Evolutionary conservation across 345 rosid species (phyloP).

Genomic region (Salix viminalis): DNA sequence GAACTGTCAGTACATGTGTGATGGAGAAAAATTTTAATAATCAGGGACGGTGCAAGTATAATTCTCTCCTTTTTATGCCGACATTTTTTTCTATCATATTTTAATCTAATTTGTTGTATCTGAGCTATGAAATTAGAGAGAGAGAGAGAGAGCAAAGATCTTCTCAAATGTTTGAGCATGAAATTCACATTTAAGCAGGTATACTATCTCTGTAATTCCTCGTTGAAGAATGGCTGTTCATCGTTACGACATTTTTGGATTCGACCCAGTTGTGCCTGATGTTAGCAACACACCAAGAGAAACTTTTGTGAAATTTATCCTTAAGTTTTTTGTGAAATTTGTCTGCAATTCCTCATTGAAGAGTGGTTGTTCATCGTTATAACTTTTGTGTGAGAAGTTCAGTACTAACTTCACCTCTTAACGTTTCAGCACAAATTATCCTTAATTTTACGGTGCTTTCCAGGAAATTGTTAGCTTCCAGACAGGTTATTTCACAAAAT

Average conservation of each 20-base stretch:
- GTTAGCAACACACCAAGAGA: no score
- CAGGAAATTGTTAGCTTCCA: neutral
- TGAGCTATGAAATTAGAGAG: neutral
- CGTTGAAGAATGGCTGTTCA: neutral
- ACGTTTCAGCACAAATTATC: neutral
- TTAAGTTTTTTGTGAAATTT: no score
- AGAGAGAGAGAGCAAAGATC: neutral
- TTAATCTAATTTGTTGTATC: neutral
- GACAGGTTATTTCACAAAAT: neutral
- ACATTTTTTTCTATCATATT: neutral
- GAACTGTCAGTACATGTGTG: constrained; percentile 7
- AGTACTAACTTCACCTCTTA: no score
- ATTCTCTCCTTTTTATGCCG: neutral
- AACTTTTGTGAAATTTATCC: no score
- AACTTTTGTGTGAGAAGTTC: neutral
- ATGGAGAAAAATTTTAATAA: neutral
- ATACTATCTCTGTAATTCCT: neutral
- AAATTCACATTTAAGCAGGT: neutral
- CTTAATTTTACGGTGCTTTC: neutral
- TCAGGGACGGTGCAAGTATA: neutral
- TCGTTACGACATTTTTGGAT: neutral
- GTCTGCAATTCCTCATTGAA: no score
- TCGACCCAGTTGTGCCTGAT: neutral
- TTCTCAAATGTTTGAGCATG: neutral
- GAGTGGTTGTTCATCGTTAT: no score